These are phyloP conservation scores for Pseudogymnoascus sp. DNA, from an alignment of 2,329 filamentous ascomycete genomes.

Conservation along the genomic window DNA sequence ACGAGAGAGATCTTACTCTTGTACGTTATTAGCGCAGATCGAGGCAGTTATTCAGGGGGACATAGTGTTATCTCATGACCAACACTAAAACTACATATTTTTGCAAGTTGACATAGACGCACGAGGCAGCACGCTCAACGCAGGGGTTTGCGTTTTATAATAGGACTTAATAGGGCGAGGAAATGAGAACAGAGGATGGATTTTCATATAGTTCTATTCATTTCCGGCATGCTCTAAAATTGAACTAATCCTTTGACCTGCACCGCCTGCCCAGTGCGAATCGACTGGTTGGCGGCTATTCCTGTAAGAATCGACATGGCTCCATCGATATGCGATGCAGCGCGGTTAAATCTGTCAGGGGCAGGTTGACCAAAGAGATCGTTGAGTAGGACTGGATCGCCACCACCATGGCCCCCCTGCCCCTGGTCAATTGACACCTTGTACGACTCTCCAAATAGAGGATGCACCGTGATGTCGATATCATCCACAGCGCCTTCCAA, in stretches of 20 bases:
- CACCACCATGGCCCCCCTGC: slow-evolving; percentile 51
- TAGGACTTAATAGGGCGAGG: not conserved
- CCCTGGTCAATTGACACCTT: slow-evolving; percentile 46
- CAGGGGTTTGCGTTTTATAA: no score
- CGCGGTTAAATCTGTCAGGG: slow-evolving; percentile 44
- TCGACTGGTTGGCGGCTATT: slow-evolving; percentile 50
- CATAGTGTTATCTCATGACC: not conserved
- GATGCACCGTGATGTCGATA: slow-evolving; percentile 41
- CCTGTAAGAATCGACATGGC: slow-evolving; percentile 52
- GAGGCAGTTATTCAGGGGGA: not conserved
- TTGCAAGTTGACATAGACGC: not conserved
- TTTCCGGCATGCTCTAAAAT: not conserved
- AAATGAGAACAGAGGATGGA: not conserved
- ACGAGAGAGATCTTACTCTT: not conserved
- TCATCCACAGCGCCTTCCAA: slow-evolving; percentile 45
- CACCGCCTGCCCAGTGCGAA: slow-evolving; percentile 48
- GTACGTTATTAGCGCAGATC: not conserved
- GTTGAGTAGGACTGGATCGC: slow-evolving; percentile 47
- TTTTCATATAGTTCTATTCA: not conserved
- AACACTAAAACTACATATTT: not conserved
- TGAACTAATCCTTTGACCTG: slow-evolving; percentile 38
- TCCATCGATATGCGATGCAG: slow-evolving; percentile 51
- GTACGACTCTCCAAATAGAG: slow-evolving; percentile 47
- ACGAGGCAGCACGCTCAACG: not conserved
- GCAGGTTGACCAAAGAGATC: slow-evolving; percentile 49